Evolutionary conservation across 495 filamentous ascomycete species (phyloP).

Genomic region (Chaetomium tenue): DNA sequence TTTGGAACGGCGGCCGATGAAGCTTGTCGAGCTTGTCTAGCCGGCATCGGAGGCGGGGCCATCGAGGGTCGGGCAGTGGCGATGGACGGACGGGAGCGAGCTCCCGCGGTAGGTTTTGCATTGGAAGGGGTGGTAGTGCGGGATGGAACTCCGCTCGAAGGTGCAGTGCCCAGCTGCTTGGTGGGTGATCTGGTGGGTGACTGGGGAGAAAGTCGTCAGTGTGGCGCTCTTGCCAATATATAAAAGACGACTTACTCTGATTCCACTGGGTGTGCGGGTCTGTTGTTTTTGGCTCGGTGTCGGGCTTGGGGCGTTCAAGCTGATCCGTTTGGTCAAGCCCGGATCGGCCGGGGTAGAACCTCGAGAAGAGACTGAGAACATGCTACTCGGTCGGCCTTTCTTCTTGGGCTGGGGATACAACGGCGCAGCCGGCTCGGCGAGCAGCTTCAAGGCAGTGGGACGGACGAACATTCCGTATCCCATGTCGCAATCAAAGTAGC

Average conservation of each 20-base stretch:
- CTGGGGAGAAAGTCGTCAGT: slow-evolving; percentile 37
- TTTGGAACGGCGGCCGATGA: slow-evolving; percentile 39
- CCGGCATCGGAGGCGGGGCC: slow-evolving; percentile 57
- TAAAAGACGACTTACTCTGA: slow-evolving; percentile 51
- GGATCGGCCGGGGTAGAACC: slow-evolving; percentile 47
- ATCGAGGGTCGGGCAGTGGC: slow-evolving; percentile 59
- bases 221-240: neutral
- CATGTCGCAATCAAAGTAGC: slow-evolving; percentile 84
- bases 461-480: slow-evolving; percentile 87
- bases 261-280: slow-evolving; percentile 53
- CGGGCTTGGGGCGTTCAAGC: slow-evolving; percentile 65
- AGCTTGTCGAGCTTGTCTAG: slow-evolving; percentile 34
- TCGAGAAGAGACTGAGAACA: slow-evolving; percentile 33
- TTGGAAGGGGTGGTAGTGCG: slow-evolving; percentile 61
- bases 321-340: slow-evolving; percentile 59
- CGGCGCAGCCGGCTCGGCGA: slow-evolving; percentile 54
- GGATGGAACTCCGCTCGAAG: slow-evolving; percentile 56
- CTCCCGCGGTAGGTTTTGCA: slow-evolving; percentile 42
- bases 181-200: slow-evolving; percentile 79
- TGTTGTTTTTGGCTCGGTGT: slow-evolving; percentile 56
- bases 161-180: slow-evolving; percentile 62
- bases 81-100: slow-evolving; percentile 55
- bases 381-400: slow-evolving; percentile 43
- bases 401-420: slow-evolving; percentile 33
- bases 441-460: slow-evolving; percentile 57